Evolutionary conservation across 1,284 basidiomycete species (phyloP).

Genomic region (Cystobasidium sp.): DNA sequence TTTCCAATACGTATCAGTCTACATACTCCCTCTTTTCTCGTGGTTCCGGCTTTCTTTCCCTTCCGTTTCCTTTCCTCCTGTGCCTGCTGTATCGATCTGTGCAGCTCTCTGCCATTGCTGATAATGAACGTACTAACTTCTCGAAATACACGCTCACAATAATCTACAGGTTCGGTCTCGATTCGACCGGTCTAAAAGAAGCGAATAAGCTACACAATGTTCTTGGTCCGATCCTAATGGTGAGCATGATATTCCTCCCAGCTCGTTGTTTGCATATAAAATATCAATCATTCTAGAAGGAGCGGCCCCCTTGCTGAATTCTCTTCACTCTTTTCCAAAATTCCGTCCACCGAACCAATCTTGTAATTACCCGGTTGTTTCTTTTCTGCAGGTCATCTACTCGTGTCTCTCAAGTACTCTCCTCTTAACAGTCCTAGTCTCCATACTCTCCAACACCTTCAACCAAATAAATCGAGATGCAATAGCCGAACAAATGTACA

Average conservation of each 20-base stretch:
- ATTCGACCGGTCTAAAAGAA: conserved; percentile 42
- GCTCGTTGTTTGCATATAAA: neutral
- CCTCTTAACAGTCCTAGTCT: conserved; percentile 72
- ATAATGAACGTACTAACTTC: too few species aligned
- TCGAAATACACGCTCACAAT: too few species aligned
- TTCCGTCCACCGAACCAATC: neutral
- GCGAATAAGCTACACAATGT: conserved; percentile 47
- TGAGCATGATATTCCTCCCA: conserved; percentile 49
- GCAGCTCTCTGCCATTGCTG: too few species aligned
- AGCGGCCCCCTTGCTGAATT: neutral
- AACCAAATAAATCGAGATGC: conserved; percentile 71
- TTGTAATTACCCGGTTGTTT: neutral
- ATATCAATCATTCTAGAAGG: neutral
- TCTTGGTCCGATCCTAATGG: conserved; percentile 80
- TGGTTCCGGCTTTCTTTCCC: neutral
- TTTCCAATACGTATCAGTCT: neutral
- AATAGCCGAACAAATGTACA: conserved; percentile 67
- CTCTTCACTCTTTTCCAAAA: neutral
- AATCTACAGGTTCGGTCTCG: conserved; percentile 43
- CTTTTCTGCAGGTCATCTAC: conserved; percentile 61
- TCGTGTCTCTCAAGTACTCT: conserved; percentile 80
- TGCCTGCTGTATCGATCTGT: neutral
- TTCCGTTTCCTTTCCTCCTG: neutral
- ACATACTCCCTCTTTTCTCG: conserved; percentile 4
- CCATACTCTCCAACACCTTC: conserved; percentile 82